A percentile compares a stretch with the other conserved stretches of the same genome.
phyloP scores from a whole-genome alignment of 768 basidiomycete species.

The Psilocybe sp. region DNA sequence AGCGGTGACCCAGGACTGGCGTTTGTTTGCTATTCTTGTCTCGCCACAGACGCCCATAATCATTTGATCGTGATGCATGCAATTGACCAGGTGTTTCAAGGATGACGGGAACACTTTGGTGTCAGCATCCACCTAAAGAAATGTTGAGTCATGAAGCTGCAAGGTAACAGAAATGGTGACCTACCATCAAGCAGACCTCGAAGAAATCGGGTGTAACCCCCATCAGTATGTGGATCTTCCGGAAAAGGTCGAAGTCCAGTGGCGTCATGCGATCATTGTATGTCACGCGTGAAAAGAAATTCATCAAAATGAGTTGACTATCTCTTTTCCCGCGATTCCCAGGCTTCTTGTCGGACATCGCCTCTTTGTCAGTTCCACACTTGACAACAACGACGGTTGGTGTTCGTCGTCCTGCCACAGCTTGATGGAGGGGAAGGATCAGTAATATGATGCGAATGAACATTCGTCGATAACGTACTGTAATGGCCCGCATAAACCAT shows the following conservation, averaged over 20 bases:
- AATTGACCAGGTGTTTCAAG: constrained; percentile 88
- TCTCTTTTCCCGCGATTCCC: constrained; percentile 99
- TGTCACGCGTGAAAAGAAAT: constrained; percentile 98
- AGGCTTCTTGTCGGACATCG: constrained; percentile 82
- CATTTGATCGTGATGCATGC: constrained; percentile 97
- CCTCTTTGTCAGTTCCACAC: constrained; percentile 89
- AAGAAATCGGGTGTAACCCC: constrained; percentile 99
- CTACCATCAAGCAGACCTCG: constrained; percentile 94
- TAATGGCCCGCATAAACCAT: constrained; percentile 99
- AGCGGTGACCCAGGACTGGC: constrained; percentile 95
- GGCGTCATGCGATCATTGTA: constrained; percentile 99
- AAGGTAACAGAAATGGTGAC: constrained; percentile 21
- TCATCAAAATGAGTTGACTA: constrained; percentile 98
- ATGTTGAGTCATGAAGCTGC: not conserved
- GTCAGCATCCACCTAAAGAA: constrained; percentile 91
- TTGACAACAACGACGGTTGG: constrained; percentile 95
- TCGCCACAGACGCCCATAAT: constrained; percentile 99
- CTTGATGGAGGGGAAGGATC: constrained; percentile 29
- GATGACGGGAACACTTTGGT: constrained; percentile 94
- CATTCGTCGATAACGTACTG: constrained; percentile 51
- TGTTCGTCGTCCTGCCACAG: constrained; percentile 84
- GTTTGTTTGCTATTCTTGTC: constrained; percentile 98
- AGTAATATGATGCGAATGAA: constrained; percentile 4
- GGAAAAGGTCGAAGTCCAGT: constrained; percentile 96
- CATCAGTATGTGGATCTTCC: constrained; percentile 94